Conservation (phyloP, 805 yeast genomes). For the Lipomyces spencermartinsiae region DNA sequence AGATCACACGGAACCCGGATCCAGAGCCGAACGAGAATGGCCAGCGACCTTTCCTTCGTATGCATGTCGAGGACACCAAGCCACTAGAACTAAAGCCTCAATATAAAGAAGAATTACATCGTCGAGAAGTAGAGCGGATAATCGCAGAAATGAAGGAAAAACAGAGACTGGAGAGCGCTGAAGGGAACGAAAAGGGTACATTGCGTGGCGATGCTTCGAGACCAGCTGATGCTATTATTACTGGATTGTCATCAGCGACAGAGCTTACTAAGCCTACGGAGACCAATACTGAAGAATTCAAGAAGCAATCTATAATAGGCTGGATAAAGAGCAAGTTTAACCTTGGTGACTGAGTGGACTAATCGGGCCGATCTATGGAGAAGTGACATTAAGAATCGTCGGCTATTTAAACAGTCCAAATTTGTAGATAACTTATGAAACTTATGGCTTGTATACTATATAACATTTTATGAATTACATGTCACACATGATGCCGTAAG, state of each 20-base stretch:
- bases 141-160: constrained; percentile 6
- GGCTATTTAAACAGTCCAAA: not conserved
- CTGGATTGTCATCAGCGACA: not conserved
- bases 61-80: constrained; percentile 4
- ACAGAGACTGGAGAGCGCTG: not conserved
- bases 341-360: not conserved
- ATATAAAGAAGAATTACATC: constrained; percentile 11
- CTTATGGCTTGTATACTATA: not conserved
- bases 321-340: constrained; percentile 14
- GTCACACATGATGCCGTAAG: not conserved
- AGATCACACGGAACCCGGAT: constrained; percentile 8
- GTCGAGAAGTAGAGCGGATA: constrained; percentile 12
- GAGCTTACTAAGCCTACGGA: not conserved
- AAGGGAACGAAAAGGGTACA: not conserved
- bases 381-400: not conserved
- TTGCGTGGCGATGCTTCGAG: not conserved
- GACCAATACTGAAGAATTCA: not conserved
- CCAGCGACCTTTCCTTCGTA: constrained; percentile 7
- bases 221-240: not conserved
- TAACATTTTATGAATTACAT: not conserved
- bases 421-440: not conserved
- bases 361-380: not conserved
- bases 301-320: not conserved
- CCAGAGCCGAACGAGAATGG: constrained; percentile 4
- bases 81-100: constrained; percentile 16